Conservation (phyloP, 78 protist genomes). For the Blattamonas nauphoetae region DNA sequence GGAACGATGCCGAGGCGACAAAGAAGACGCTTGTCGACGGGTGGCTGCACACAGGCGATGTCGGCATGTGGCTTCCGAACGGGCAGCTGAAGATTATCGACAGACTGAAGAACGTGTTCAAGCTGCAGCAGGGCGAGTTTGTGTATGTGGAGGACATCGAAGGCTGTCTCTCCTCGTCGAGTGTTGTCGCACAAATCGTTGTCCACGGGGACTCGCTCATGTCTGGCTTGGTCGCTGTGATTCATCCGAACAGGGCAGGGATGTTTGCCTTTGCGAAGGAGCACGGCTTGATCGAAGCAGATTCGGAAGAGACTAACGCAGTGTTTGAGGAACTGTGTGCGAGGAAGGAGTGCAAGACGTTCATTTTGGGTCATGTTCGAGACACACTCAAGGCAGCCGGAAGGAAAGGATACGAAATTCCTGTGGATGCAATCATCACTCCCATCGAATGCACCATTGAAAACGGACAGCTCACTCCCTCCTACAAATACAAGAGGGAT, state of each 20-base stretch:
- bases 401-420: no score
- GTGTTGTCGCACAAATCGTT: neutral
- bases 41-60: slow-evolving; percentile 21
- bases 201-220: neutral
- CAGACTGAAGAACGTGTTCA: slow-evolving; percentile 15
- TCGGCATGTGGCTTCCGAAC: slow-evolving; percentile 7
- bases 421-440: neutral
- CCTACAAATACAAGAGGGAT: neutral
- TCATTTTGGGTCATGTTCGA: no score
- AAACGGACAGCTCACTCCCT: neutral
- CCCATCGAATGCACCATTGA: neutral
- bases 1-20: neutral
- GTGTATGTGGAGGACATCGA: neutral
- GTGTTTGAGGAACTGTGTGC: no score
- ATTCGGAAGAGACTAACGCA: no score
- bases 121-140: slow-evolving; percentile 20
- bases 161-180: neutral
- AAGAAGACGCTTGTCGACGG: neutral
- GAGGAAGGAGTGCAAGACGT: no score
- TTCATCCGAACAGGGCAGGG: neutral
- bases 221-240: neutral
- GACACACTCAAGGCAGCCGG: no score
- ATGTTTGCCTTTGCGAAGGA: no score
- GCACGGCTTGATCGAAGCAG: no score
- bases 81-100: slow-evolving; percentile 2